These are phyloP conservation scores for Trichoderma endophyticum DNA, from an alignment of 2,329 filamentous ascomycete genomes.

Conservation along the genomic window DNA sequence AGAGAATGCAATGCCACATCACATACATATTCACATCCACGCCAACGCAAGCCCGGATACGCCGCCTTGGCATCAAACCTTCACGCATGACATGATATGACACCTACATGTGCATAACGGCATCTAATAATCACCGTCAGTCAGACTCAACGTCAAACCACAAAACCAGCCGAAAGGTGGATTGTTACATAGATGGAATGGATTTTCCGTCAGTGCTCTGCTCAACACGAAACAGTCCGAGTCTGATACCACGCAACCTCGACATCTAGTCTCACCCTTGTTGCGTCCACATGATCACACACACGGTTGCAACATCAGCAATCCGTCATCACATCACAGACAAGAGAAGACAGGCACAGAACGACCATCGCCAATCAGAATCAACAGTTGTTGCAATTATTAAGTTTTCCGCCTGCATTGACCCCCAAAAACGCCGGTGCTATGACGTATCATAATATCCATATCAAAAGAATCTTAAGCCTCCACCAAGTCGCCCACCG, in stretches of 20 bases:
- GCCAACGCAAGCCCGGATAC: not conserved
- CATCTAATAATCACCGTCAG: not conserved
- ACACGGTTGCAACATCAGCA: not conserved
- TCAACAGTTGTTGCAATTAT: not conserved
- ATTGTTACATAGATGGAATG: not conserved
- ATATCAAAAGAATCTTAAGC: slow-evolving; percentile 12
- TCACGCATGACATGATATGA: not conserved
- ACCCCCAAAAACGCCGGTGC: slow-evolving; percentile 25
- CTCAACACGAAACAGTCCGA: not conserved
- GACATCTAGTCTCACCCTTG: not conserved
- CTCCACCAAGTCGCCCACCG: slow-evolving; percentile 9
- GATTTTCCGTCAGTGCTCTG: not conserved
- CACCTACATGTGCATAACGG: not conserved
- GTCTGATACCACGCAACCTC: not conserved
- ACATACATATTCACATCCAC: not conserved
- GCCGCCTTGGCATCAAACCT: slow-evolving; percentile 2
- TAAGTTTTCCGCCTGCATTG: not conserved
- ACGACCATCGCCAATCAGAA: not conserved
- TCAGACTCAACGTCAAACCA: not conserved
- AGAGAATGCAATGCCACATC: not conserved
- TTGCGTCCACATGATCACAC: not conserved
- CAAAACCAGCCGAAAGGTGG: not conserved
- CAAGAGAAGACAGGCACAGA: not conserved
- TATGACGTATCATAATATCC: slow-evolving; percentile 24
- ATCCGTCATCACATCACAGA: not conserved